Conservation (phyloP, 2,329 filamentous ascomycete genomes). For the Elsinoe perseae region DNA sequence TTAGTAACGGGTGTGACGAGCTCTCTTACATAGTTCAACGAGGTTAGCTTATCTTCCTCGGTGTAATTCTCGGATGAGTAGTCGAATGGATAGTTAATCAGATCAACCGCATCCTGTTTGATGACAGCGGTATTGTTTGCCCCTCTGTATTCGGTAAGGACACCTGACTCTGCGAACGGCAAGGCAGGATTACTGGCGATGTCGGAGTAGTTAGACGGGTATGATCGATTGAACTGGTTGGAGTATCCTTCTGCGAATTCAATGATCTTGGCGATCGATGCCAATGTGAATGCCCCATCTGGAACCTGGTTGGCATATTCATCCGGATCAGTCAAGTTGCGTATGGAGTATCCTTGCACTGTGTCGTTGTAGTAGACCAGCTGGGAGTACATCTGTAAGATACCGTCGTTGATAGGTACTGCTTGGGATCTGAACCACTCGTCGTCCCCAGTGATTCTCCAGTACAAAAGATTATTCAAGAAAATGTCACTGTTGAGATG, state of each 20-base stretch:
- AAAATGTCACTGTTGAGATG: constrained; percentile 64
- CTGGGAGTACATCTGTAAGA: constrained; percentile 55
- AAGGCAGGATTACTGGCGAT: constrained; percentile 19
- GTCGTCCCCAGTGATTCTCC: constrained; percentile 52
- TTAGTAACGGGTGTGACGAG: no score
- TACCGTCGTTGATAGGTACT: constrained; percentile 56
- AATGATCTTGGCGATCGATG: constrained; percentile 19
- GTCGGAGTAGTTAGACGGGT: constrained; percentile 17
- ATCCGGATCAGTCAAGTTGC: constrained; percentile 65
- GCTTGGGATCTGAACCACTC: constrained; percentile 48
- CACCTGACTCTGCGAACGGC: constrained; percentile 19
- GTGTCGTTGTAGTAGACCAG: constrained; percentile 53
- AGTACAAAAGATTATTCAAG: constrained; percentile 54
- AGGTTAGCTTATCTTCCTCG: constrained; percentile 38
- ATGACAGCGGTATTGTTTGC: constrained; percentile 30
- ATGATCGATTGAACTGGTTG: constrained; percentile 17
- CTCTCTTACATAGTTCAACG: constrained; percentile 50
- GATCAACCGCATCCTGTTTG: constrained; percentile 64
- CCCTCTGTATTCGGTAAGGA: constrained; percentile 18
- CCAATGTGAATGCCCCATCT: constrained; percentile 19
- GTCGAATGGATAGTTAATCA: constrained; percentile 55
- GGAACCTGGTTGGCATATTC: constrained; percentile 56
- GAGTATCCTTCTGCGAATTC: constrained; percentile 18
- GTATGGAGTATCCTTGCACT: constrained; percentile 42
- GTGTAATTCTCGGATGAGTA: constrained; percentile 42